Conservation (phyloP, 148 eudicot species). For the Camellia japonica region DNA sequence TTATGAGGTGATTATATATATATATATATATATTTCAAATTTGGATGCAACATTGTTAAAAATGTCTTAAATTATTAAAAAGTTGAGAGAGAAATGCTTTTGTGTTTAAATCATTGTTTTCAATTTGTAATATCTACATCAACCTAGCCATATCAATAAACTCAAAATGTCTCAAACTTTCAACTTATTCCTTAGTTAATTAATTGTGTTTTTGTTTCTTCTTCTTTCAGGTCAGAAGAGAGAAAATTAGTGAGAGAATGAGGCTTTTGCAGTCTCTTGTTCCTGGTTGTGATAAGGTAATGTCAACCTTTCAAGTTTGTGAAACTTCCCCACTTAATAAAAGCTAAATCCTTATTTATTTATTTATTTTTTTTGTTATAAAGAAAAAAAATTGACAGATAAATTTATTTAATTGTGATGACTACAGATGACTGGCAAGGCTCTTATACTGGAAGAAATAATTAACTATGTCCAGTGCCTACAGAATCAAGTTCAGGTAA, state of each 20-base stretch:
- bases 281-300: conserved; percentile 7
- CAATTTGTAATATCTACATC: no score
- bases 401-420: background rate
- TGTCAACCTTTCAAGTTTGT: background rate
- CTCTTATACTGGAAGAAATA: conserved; percentile 6
- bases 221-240: conserved; percentile 2
- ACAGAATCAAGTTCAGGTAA: conserved; percentile 12
- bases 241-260: conserved; percentile 14
- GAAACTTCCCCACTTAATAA: background rate
- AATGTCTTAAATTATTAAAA: no score
- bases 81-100: no score
- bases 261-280: conserved; percentile 7
- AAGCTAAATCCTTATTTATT: background rate
- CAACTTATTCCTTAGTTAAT: background rate
- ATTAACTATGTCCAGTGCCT: conserved; percentile 1
- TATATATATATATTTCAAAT: no score
- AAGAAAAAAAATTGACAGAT: no score
- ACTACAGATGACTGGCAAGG: background rate
- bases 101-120: no score
- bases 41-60: no score
- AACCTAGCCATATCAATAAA: no score
- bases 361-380: background rate
- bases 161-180: background rate
- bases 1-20: no score
- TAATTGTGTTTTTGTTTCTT: background rate